A percentile compares a stretch with the other conserved stretches of the same genome.
Evolutionary conservation across 2,329 filamentous ascomycete genomes (phyloP).

Genomic region (Monilinia fructicola): DNA sequence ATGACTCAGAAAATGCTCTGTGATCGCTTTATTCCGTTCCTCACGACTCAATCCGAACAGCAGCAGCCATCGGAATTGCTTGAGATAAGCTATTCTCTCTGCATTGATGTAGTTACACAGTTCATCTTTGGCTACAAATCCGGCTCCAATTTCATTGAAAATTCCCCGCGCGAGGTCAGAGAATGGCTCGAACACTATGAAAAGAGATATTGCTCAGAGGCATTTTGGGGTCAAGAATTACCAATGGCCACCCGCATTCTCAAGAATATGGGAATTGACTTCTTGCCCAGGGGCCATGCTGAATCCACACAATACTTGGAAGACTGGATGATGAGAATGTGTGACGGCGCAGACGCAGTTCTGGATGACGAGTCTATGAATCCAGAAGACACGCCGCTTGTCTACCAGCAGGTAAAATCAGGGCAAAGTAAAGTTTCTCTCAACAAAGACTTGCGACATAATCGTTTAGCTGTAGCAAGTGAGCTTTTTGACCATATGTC

Average conservation of each 20-base stretch:
- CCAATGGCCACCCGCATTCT: neutral
- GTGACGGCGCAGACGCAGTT: neutral
- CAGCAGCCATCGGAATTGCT: neutral
- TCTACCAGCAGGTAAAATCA: neutral
- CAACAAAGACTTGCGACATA: neutral
- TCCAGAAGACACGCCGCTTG: constrained; percentile 1
- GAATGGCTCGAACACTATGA: neutral
- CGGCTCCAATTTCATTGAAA: constrained; percentile 67
- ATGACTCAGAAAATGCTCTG: neutral
- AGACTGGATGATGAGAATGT: neutral
- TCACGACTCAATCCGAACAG: neutral
- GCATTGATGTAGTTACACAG: neutral
- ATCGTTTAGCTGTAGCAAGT: neutral
- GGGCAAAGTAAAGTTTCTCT: neutral
- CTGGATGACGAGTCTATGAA: neutral
- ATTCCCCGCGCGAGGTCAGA: constrained; percentile 1
- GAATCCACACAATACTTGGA: neutral
- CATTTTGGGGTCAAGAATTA: neutral
- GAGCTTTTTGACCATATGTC: neutral
- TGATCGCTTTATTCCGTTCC: neutral
- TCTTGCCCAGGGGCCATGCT: neutral
- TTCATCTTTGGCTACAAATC: neutral
- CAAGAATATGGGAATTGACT: neutral
- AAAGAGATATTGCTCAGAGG: neutral
- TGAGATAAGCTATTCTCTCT: neutral